These are phyloP conservation scores for Kondoa malvinella DNA, from an alignment of 768 basidiomycete genomes.

Conservation along the genomic window DNA sequence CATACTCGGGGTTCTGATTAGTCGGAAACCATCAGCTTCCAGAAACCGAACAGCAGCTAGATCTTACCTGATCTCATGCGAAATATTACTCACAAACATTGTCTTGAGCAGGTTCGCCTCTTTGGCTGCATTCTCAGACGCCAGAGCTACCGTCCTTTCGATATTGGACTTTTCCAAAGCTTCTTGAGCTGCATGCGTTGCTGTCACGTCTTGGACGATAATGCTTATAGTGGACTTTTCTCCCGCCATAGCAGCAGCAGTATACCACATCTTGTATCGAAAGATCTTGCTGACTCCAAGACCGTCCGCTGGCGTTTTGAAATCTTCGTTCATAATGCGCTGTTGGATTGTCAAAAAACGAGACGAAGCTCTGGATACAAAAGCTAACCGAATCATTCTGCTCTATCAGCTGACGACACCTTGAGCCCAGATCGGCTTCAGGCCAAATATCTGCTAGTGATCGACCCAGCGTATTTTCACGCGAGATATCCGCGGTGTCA, in stretches of 20 bases:
- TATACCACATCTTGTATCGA: too few relatives aligned
- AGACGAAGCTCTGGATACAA: too few relatives aligned
- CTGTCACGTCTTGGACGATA: slow-evolving; percentile 17
- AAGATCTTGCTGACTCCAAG: too few relatives aligned
- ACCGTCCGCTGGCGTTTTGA: too few relatives aligned
- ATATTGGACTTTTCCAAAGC: slow-evolving; percentile 1
- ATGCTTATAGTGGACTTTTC: slow-evolving; percentile 3
- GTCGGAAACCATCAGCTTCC: not conserved
- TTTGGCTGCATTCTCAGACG: slow-evolving; percentile 19
- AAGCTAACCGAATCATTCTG: not conserved
- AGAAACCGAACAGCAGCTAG: slow-evolving; percentile 5
- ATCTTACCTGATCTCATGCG: slow-evolving; percentile 23
- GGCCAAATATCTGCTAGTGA: not conserved
- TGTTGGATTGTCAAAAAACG: too few relatives aligned
- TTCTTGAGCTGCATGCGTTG: slow-evolving; percentile 8
- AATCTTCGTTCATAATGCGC: too few relatives aligned
- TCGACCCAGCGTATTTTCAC: not conserved
- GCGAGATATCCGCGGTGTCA: not conserved
- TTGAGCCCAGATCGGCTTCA: not conserved
- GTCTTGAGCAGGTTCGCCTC: slow-evolving; percentile 24
- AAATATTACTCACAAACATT: slow-evolving; percentile 21
- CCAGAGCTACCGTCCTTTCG: slow-evolving; percentile 12
- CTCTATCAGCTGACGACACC: not conserved
- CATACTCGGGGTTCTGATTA: not conserved
- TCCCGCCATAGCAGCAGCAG: too few relatives aligned